These are phyloP conservation scores for Zalerion maritima DNA, from an alignment of 495 filamentous ascomycete genomes.

Conservation along the genomic window DNA sequence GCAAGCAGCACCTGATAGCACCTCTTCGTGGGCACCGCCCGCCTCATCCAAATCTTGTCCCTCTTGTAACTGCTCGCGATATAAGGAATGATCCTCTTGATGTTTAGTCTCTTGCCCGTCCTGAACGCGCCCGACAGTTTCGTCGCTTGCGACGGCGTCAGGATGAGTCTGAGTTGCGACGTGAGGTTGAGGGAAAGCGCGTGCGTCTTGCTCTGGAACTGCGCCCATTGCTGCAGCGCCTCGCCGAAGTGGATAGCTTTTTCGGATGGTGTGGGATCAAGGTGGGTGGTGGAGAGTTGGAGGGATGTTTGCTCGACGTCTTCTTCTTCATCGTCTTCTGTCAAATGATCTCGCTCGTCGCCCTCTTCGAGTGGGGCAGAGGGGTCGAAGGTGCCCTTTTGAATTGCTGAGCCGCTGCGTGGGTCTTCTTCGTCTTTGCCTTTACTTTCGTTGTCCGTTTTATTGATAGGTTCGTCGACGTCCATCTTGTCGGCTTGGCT, in stretches of 20 bases:
- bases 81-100: constrained; percentile 98
- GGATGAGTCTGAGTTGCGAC: constrained; percentile 87
- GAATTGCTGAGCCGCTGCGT: constrained; percentile 30
- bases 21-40: constrained; percentile 77
- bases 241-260: constrained; percentile 33
- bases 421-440: constrained; percentile 25
- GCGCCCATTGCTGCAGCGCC: constrained; percentile 68
- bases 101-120: constrained; percentile 94
- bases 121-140: constrained; percentile 95
- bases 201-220: constrained; percentile 71
- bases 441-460: constrained; percentile 33
- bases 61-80: constrained; percentile 95
- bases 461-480: constrained; percentile 19
- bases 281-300: constrained; percentile 57
- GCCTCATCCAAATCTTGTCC: constrained; percentile 99
- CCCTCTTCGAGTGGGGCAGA: constrained; percentile 16
- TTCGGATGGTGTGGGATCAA: constrained; percentile 22
- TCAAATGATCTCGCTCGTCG: constrained; percentile 16
- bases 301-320: constrained; percentile 58
- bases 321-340: constrained; percentile 27
- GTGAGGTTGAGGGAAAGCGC: constrained; percentile 74
- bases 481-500: constrained; percentile 35
- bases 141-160: constrained; percentile 84
- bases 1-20: constrained; percentile 95
- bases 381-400: constrained; percentile 27